Evolutionary conservation across 2,329 filamentous ascomycete species (phyloP).

Genomic region (Nigrospora oryzae): DNA sequence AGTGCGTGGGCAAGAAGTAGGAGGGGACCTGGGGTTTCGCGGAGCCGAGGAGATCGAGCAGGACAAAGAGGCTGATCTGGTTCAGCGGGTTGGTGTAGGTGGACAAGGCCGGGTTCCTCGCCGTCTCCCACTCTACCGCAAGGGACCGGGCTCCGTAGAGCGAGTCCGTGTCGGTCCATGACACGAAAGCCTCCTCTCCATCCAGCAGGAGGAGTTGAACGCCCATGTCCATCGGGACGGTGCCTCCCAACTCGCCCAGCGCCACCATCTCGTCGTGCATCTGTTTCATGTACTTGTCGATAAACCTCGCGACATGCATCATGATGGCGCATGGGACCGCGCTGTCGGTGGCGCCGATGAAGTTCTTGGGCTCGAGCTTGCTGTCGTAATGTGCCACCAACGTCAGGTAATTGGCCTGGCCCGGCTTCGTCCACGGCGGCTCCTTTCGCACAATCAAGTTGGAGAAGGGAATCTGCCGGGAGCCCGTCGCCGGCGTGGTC

Average conservation of each 20-base stretch:
- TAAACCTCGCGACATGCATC: slow-evolving; percentile 63
- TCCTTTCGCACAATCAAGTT: slow-evolving; percentile 73
- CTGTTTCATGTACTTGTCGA: slow-evolving; percentile 63
- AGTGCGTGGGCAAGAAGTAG: slow-evolving; percentile 72
- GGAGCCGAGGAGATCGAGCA: slow-evolving; percentile 65
- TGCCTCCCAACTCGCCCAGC: slow-evolving; percentile 35
- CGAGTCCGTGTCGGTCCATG: slow-evolving; percentile 66
- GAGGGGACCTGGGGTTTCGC: slow-evolving; percentile 54
- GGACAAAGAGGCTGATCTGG: slow-evolving; percentile 67
- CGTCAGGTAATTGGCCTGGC: slow-evolving; percentile 65
- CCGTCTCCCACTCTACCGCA: slow-evolving; percentile 63
- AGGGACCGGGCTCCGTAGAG: slow-evolving; percentile 72
- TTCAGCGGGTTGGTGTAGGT: slow-evolving; percentile 60
- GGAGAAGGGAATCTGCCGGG: slow-evolving; percentile 59
- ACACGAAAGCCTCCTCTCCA: slow-evolving; percentile 71
- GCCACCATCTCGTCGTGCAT: slow-evolving; percentile 66
- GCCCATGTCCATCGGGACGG: slow-evolving; percentile 59
- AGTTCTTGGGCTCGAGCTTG: slow-evolving; percentile 62
- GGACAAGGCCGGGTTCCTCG: slow-evolving; percentile 57
- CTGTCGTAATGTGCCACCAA: slow-evolving; percentile 81
- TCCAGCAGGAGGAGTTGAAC: slow-evolving; percentile 75
- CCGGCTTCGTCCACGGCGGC: slow-evolving; percentile 64
- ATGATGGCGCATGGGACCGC: slow-evolving; percentile 80
- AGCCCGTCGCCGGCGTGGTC: slow-evolving; percentile 56
- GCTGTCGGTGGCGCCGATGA: slow-evolving; percentile 78